Evolutionary conservation across 805 yeast genomes (phyloP), one percentile per base, ranked within the genome.

Genomic region (Nakazawaea molendinolei): DNA sequence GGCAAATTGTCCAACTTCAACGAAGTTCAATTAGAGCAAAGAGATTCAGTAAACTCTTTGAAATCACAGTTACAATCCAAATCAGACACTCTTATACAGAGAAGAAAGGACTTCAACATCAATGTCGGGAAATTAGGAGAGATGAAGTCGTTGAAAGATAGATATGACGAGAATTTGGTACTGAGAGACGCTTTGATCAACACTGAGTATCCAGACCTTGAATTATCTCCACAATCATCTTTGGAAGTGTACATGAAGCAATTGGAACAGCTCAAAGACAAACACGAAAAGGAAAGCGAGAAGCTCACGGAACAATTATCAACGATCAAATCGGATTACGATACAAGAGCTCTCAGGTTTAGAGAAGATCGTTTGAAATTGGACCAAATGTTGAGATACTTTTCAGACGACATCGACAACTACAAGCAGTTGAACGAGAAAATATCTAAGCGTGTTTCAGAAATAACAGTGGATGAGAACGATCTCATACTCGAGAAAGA

Each of bases 81-180:
- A 14, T 25, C 23, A 12, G 24, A 25, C 1, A 18, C 39, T 4
- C 27, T 60, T 16, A 21, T 19, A 2, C 7, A n/a, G 0, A 24
- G 50, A 2, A 61, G 76, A 43, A 39, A 42, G 1, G 44, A 54
- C 1, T 60, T 61, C 24, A 65, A 63, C 40, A 41, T 48, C 1
- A 51, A 65, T 7, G 67, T 71, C 1, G 58, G 74, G 22, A 48
- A 60, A 33, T 76, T 74, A 43, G 94, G 90, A 5, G 67, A 73
- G 33, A 55, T 79, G 30, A 61, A 63, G 34, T 71, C 58, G 2
- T 41, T 48, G 8, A 39, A 47, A 27, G 54, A 49, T 10, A 48
- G 40, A 23, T 51, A 51, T 44, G 44, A 45, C 16, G 31, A 30
- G 7, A 45, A 37, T 38, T 27, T 20, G 36, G 32, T 42, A 21